These are phyloP conservation scores for Prunus campanulata DNA, from an alignment of 306 rosid genomes.

Conservation along the genomic window DNA sequence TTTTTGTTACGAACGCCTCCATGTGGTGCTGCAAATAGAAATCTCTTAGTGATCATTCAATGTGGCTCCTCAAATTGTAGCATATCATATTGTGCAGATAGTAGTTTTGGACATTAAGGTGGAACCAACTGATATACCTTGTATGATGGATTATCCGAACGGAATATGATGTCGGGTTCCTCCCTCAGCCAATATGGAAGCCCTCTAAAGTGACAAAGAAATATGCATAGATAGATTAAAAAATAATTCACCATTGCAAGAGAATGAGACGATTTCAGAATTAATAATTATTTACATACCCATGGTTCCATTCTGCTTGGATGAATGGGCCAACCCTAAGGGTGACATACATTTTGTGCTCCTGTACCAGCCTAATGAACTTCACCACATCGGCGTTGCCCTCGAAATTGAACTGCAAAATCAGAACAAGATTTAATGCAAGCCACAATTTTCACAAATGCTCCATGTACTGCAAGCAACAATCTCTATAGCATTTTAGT, in stretches of 20 bases:
- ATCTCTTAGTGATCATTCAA: background rate
- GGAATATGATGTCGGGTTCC: constrained; percentile 60
- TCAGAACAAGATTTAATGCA: background rate
- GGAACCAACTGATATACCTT: constrained; percentile 49
- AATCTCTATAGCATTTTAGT: background rate
- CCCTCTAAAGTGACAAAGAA: constrained; percentile 51
- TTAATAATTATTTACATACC: constrained; percentile 34
- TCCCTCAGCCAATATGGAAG: constrained; percentile 94
- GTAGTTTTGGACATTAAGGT: background rate
- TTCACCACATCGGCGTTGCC: constrained; percentile 72
- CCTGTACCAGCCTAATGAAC: constrained; percentile 49
- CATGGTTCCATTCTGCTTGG: constrained; percentile 98
- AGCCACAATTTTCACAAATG: background rate
- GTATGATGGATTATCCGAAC: constrained; percentile 59
- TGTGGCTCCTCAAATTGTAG: background rate
- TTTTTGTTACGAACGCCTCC: constrained; percentile 48
- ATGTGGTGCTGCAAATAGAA: constrained; percentile 50
- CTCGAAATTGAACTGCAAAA: constrained; percentile 47
- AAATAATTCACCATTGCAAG: background rate
- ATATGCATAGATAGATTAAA: background rate
- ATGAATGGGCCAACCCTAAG: constrained; percentile 90
- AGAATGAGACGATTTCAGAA: background rate
- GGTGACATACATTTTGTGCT: constrained; percentile 56
- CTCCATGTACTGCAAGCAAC: background rate
- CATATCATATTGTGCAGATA: background rate